phyloP scores from a whole-genome alignment of 345 rosid species.

The Microcos paniculata region DNA sequence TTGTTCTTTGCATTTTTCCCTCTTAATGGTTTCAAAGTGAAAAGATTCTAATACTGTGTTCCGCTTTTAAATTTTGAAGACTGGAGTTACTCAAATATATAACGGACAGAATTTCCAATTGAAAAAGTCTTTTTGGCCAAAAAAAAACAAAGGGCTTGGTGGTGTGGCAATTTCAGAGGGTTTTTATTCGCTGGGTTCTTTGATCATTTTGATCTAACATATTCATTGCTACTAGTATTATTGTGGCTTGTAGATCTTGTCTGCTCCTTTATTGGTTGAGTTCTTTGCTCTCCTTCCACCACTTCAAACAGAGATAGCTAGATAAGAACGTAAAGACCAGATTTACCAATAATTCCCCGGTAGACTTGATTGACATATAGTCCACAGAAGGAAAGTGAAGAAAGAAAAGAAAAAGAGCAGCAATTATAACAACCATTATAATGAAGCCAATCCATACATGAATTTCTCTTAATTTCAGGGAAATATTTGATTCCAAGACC shows the following conservation, averaged over 20 bases:
- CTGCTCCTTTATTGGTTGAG: too few relatives aligned
- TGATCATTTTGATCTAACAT: too few relatives aligned
- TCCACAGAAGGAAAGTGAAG: not conserved
- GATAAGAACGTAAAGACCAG: not conserved
- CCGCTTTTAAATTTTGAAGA: slow-evolving; percentile 6
- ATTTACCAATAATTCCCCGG: not conserved
- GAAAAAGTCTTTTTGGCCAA: not conserved
- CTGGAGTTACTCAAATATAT: too few relatives aligned
- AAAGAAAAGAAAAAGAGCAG: not conserved
- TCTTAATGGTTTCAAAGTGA: slow-evolving; percentile 15
- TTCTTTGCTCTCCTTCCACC: too few relatives aligned
- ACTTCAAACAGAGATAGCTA: too few relatives aligned
- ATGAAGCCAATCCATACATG: not conserved
- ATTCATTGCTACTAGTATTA: too few relatives aligned
- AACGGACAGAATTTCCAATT: not conserved
- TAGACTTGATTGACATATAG: not conserved
- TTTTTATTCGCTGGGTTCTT: too few relatives aligned
- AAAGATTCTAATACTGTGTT: not conserved
- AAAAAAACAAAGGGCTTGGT: too few relatives aligned
- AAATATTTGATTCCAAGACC: not conserved
- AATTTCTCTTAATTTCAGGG: not conserved
- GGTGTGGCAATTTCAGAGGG: too few relatives aligned
- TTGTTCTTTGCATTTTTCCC: slow-evolving; percentile 10
- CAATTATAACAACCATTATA: not conserved
- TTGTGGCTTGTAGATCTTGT: too few relatives aligned